Evolutionary conservation across 2,329 filamentous ascomycete species (phyloP).

Genomic region (Dendrostoma leiphaemia): DNA sequence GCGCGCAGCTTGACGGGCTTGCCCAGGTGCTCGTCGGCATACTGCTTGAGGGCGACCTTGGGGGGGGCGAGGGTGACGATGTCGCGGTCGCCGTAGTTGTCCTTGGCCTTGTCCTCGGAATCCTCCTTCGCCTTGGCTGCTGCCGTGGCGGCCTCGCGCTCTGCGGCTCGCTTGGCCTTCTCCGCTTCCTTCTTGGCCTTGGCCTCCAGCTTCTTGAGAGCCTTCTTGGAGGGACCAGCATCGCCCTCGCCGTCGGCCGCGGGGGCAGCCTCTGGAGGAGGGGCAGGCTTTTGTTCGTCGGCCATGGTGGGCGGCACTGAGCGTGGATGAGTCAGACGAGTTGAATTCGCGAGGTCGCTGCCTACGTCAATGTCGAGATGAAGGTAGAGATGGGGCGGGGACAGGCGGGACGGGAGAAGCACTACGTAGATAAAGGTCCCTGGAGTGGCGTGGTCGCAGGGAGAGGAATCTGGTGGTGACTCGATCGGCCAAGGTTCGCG

Average conservation of each 20-base stretch:
- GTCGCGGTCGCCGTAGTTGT: slow-evolving; percentile 72
- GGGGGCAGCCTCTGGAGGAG: slow-evolving; percentile 30
- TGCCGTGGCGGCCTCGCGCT: slow-evolving; percentile 68
- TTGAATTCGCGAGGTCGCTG: no score
- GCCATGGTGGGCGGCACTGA: slow-evolving; percentile 18
- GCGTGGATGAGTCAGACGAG: not conserved
- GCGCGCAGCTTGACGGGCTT: slow-evolving; percentile 74
- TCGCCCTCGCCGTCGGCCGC: slow-evolving; percentile 72
- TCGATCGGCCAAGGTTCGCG: slow-evolving; percentile 13
- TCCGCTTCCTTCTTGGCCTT: slow-evolving; percentile 87
- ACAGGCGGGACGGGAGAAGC: not conserved
- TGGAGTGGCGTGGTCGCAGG: not conserved
- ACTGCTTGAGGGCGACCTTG: slow-evolving; percentile 57
- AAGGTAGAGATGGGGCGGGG: not conserved
- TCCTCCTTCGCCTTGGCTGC: slow-evolving; percentile 36
- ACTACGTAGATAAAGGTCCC: not conserved
- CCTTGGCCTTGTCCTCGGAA: slow-evolving; percentile 64
- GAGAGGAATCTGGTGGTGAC: slow-evolving; percentile 2
- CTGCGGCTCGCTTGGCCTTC: slow-evolving; percentile 71
- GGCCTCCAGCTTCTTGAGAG: slow-evolving; percentile 76
- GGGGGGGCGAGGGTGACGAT: slow-evolving; percentile 46
- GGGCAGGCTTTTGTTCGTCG: slow-evolving; percentile 6
- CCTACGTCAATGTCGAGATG: not conserved
- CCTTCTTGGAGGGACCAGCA: slow-evolving; percentile 69
- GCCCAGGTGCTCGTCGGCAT: slow-evolving; percentile 65